Base-by-base conservation (phyloP, 2,329 filamentous ascomycete species). In the Exophiala dermatitidis region DNA sequence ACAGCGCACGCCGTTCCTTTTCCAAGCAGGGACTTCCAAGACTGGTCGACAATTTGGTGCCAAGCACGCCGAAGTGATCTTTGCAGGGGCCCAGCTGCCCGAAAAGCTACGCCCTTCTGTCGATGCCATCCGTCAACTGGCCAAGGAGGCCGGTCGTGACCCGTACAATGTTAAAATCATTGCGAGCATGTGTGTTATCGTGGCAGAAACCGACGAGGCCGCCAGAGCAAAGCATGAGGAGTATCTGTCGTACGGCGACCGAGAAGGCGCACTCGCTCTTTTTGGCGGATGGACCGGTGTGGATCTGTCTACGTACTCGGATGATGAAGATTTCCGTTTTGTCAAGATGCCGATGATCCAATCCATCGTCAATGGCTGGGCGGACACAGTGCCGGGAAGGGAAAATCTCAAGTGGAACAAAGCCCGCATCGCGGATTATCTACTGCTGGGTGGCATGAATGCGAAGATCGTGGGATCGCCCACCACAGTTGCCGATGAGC, bases 401-500 rank as follows among this genome's bases (percentile, higher is more conserved):
- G 48, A 57, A 47, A 57, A 75, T 65, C 65, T 56, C 62, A 68
- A 54, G 33, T 62, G 60, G 60, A 62, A 10, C 71, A 74, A 62
- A 69, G 70, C 2, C 70, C 73, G 60, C 70, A 71, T 64, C 8
- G 75, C 74, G 0, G 69, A 77, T 57, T 71, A 70, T 52, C 71
- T 72, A 38, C 65, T 73, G 1, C 71, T 78, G 32, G 76, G 76
- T 10, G 74, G 76, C 0, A 64, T 77, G 33, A 73, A 72, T 0
- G 75, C 77, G 0, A 71, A 77, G 3, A 64, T 68, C 3, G 69
- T 79, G 6, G 77, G 85, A 0, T 86, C 82, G 0, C 71, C 84
- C 0, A 68, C 74, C 10, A 78, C 81, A 59, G 83, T 88, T 1
- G 85, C 82, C 0, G 84, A 88, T 63, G 75, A 78, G 42, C 74